These are phyloP conservation scores for Xylariaceae sp. DNA, from an alignment of 2,329 filamentous ascomycete genomes.

Conservation along the genomic window DNA sequence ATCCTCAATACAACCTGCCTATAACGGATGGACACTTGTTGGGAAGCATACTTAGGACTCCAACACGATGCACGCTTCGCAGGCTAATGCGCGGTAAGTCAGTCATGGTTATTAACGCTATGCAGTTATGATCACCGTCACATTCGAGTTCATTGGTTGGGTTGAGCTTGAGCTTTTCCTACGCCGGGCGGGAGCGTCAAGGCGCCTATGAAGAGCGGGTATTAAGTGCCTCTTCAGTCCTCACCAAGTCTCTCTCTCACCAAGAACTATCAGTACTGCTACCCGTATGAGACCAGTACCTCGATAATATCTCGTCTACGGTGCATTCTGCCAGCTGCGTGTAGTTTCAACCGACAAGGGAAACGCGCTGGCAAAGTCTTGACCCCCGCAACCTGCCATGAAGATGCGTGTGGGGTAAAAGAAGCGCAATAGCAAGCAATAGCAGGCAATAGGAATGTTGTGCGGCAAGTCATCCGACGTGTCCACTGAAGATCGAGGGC, in stretches of 20 bases:
- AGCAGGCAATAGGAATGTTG: too few species aligned
- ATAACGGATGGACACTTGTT: not conserved
- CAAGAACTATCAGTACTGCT: not conserved
- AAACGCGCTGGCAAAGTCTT: not conserved
- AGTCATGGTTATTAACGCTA: not conserved
- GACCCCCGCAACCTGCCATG: not conserved
- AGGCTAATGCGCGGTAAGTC: not conserved
- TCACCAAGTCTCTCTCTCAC: not conserved
- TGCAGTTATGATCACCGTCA: not conserved
- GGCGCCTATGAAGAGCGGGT: not conserved
- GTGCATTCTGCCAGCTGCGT: not conserved
- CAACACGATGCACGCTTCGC: not conserved
- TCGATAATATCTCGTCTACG: not conserved
- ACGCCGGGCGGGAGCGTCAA: not conserved
- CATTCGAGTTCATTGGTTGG: not conserved
- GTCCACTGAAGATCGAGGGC: not conserved
- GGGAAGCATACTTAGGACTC: not conserved
- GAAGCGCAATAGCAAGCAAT: not conserved
- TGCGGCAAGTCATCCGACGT: not conserved
- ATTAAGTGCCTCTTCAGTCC: not conserved
- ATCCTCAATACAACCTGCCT: not conserved
- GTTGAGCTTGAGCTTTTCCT: not conserved
- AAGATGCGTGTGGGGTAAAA: not conserved
- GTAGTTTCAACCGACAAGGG: not conserved
- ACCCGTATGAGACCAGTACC: not conserved